These are phyloP conservation scores for slime mould (Dictyostelium discoideum) DNA, from an alignment of 78 protist species.

Conservation along the genomic window dicty_2.7 NC_007088.5:723001-723500, in stretches of 20 bases:
- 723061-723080: slow-evolving; percentile 79
- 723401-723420: slow-evolving; percentile 73
- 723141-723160: slow-evolving; percentile 82
- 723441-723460: slow-evolving; percentile 74
- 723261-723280: slow-evolving; percentile 81
- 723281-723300: slow-evolving; percentile 46
- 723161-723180: slow-evolving; percentile 77
- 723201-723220: slow-evolving; percentile 60
- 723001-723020: slow-evolving; percentile 75
- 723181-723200: slow-evolving; percentile 76
- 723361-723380: slow-evolving; percentile 80
- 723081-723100: slow-evolving; percentile 43
- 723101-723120: slow-evolving; percentile 66
- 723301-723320: slow-evolving; percentile 79
- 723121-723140: slow-evolving; percentile 47
- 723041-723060: slow-evolving; percentile 72
- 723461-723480: slow-evolving; percentile 73
- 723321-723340: slow-evolving; percentile 75
- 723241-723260: slow-evolving; percentile 70
- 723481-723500: slow-evolving; percentile 24
- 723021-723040: slow-evolving; percentile 48
- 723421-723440: slow-evolving; percentile 83
- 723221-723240: slow-evolving; percentile 65
- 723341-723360: slow-evolving; percentile 79
- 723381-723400: slow-evolving; percentile 82